Evolutionary conservation across 2,329 filamentous ascomycete species (phyloP), one percentile per base, ranked within the genome.

Genomic region (Ophiostoma ulmi): DNA sequence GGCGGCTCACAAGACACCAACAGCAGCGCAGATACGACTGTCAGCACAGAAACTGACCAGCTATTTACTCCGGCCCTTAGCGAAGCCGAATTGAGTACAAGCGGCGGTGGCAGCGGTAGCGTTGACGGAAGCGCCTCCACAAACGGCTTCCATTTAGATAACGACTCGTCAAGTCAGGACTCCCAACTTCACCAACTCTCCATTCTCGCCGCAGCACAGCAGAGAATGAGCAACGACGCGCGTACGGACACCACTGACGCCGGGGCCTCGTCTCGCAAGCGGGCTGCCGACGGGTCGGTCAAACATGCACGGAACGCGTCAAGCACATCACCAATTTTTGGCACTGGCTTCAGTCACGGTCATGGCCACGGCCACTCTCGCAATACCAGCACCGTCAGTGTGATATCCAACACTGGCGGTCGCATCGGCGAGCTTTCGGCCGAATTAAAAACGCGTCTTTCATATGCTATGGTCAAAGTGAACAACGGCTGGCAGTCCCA

Each of bases 381-480:
- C 76, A 93, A 88, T 73, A 88, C 88, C 66, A 94, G 92, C 78
- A 84, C 88, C 70, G 82, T 91, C 72, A 88, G 87, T 78, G 80
- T 83, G 73, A 81, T 82, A 55, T 88, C 87, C 1, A 88, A 88
- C 10, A 84, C 86, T 67, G 85, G 87, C 67, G 91, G 87, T 76
- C 90, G 88, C 75, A 91, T 94, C 75, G 90, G 91, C 78, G 92
- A 96, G 91, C 82, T 92, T 70, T 93, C 92, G 58, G 87, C 89
- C 70, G 91, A 94, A 77, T 85, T 98, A 69, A 91, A 90, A 77
- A 90, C 93, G 68, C 91, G 93, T 76, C 85, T 98, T 38, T 92
- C 93, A 7, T 97, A 97, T 79, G 94, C 94, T 74, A 95, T 97
- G 86, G 86, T 96, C 77, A 97, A 97, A 80, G 91, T 97, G 58